Conservation (phyloP, 345 rosid species). For the Gossypium thurberi region DNA sequence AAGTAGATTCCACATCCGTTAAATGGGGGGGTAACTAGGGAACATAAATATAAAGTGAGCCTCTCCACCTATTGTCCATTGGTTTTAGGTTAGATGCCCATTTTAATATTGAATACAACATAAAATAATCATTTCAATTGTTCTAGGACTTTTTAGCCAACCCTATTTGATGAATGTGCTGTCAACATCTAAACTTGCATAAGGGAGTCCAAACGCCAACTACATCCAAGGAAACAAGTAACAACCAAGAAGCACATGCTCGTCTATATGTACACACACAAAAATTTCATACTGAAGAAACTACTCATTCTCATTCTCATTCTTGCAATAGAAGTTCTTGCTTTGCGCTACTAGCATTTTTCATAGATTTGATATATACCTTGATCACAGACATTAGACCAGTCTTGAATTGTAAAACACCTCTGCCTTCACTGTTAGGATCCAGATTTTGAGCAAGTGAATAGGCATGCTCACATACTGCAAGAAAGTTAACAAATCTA, state of each 20-base stretch:
- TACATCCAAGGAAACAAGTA: background rate
- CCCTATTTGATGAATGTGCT: background rate
- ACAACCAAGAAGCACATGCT: background rate
- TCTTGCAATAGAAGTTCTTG: background rate
- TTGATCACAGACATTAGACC: constrained; percentile 94
- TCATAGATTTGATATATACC: constrained; percentile 30
- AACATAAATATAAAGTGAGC: background rate
- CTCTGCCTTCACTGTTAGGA: constrained; percentile 97
- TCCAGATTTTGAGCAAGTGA: constrained; percentile 92
- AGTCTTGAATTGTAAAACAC: constrained; percentile 95
- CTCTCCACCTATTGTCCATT: background rate
- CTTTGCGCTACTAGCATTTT: background rate
- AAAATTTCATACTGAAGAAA: background rate
- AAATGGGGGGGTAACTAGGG: background rate
- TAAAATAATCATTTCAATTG: background rate
- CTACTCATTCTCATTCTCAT: too few relatives aligned
- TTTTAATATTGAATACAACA: background rate
- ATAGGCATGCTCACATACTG: constrained; percentile 97
- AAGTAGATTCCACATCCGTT: background rate
- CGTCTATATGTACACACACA: background rate
- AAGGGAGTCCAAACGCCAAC: background rate
- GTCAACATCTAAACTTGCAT: background rate
- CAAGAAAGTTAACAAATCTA: constrained; percentile 16
- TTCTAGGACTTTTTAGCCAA: background rate
- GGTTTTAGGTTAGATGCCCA: background rate